Base-by-base conservation (phyloP, 2,329 filamentous ascomycete species). In the Fusarium newnesense region DNA sequence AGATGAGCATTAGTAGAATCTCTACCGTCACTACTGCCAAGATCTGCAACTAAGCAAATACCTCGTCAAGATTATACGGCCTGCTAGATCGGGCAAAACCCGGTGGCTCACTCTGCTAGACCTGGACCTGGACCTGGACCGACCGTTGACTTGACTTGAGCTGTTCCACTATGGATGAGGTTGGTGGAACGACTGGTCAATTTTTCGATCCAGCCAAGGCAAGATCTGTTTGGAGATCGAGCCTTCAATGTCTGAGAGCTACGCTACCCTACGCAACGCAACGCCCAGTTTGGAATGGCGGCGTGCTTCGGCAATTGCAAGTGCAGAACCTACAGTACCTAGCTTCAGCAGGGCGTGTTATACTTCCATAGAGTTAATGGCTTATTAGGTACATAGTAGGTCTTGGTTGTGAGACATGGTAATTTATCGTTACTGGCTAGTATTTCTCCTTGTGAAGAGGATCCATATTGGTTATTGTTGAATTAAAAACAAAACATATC, bases 171-270 rank as follows among this genome's bases (percentile, higher is more conserved):
- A 53, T 21, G 32, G 18, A 21, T 15, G 34, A 37, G 37, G 50
- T 37, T 37, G n/a, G 34, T 28, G 34, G 50, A 63, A 42, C 39
- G 64, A 65, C 64, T 52, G 32, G 43, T 54, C 64, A 52, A 19
- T 21, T 26, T 26, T 30, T 68, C 58, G 69, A 69, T 72, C 32
- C 46, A 30, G 54, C 43, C 58, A 46, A 36, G 37, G 30, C 49
- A 46, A 72, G 64, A 72, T 69, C 69, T 54, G 44, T 46, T 34
- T 24, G 37, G 26, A 40, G 69, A 72, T 72, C 64, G 59, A 72
- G 58, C 42, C 24, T 40, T 37, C 36, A 24, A 37, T 49, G 60
- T 65, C 24, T 58, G 61, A 57, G 61, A 61, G 53, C 53, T 32
- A 32, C 50, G 24, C 50, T n/a, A 32, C 50, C 13, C 34, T n/a